phyloP scores from a whole-genome alignment of 2,329 filamentous ascomycete genomes.

The Colletotrichum sp. region DNA sequence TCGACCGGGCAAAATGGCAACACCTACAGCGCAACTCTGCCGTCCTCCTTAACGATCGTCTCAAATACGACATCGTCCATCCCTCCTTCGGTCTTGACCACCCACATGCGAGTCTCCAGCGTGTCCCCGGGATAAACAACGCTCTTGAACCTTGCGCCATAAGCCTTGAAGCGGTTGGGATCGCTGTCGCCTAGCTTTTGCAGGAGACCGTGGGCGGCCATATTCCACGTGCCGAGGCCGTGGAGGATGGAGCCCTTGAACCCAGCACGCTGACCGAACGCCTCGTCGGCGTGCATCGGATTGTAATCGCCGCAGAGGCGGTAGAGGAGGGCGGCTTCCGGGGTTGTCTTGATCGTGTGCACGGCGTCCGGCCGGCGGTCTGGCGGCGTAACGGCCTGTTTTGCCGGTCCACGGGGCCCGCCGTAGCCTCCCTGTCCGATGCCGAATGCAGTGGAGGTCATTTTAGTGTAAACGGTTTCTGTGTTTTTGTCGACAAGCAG shows the following conservation, averaged over 20 bases:
- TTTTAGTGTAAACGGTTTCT: constrained; percentile 39
- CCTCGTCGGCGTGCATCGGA: constrained; percentile 49
- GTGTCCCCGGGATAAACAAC: constrained; percentile 52
- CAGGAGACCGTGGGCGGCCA: constrained; percentile 47
- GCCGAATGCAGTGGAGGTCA: constrained; percentile 45
- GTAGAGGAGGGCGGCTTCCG: constrained; percentile 45
- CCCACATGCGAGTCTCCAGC: constrained; percentile 47
- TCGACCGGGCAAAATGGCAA: background rate
- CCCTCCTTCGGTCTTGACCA: constrained; percentile 33
- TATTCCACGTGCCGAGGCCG: constrained; percentile 53
- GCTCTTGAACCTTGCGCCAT: constrained; percentile 48
- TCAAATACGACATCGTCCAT: constrained; percentile 42
- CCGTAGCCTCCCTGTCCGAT: constrained; percentile 51
- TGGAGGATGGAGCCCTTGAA: constrained; percentile 52
- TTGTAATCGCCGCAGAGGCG: constrained; percentile 55
- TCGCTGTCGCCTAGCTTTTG: constrained; percentile 44
- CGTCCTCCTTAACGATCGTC: constrained; percentile 42
- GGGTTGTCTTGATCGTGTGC: constrained; percentile 40
- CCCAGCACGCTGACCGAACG: constrained; percentile 44
- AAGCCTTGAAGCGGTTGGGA: constrained; percentile 43
- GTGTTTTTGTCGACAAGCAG: constrained; percentile 43
- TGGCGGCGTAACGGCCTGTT: constrained; percentile 33
- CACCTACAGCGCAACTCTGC: constrained; percentile 37
- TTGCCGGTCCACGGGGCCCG: constrained; percentile 44
- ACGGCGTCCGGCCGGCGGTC: constrained; percentile 40